Evolutionary conservation across 768 basidiomycete species (phyloP), one percentile per base, ranked within the genome.

Genomic region (Galerina sulciceps): DNA sequence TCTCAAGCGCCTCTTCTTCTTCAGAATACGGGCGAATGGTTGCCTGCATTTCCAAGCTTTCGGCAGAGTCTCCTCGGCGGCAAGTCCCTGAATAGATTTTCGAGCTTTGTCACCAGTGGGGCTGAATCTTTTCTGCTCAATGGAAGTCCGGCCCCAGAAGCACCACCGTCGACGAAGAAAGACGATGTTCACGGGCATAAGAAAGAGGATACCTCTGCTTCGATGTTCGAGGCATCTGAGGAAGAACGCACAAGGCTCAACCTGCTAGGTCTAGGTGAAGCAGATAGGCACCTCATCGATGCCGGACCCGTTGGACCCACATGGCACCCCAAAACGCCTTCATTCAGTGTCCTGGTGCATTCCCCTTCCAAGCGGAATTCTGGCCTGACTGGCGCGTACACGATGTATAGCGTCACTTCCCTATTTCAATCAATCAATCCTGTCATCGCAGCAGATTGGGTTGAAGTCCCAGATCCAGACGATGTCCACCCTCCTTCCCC

Each of bases 121-220:
- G 92, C 92, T 10, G 92, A 94, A 70, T 87, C 88, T 51, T 94
- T 87, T 76, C 81, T 93, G 8, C 80, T 93, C n/a, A 84, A 88
- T 49, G 92, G 92, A 4, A 77, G 74, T 23, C 71, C 75, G 1
- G 70, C 75, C 11, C 23, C 60, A 6, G 51, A 34, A n/a, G 52
- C 53, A 9, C 37, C 60, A 17, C 50, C 41, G 14, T 43, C 42
- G 10, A 44, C 59, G 0, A 55, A 51, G 11, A 10, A 45, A 17
- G 31, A 42, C 1, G 31, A n/a, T 22, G 38, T 34, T 11, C 15
- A 58, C 10, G 36, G 36, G 13, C 79, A 79, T 55, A 50, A 45
- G 18, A 73, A 66, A 44, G 73, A 77, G 42, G 67, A 66, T 9
- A 75, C 69, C 46, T 64, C 69, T 13, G 69, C 73, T 15, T 75